These are phyloP conservation scores for Citrullus amarus DNA, from an alignment of 306 rosid species.

Conservation along the genomic window DNA sequence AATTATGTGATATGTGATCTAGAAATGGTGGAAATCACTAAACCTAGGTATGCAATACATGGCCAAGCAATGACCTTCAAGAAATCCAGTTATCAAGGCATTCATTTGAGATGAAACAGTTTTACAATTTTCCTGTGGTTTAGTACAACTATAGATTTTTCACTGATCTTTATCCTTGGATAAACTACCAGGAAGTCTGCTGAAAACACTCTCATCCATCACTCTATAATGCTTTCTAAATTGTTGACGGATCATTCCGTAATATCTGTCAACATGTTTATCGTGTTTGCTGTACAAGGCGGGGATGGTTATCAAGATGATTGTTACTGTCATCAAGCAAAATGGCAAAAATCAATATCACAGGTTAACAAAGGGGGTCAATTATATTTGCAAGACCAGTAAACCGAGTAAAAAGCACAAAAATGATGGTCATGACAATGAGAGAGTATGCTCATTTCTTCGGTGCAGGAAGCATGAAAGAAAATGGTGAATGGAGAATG, in stretches of 20 bases:
- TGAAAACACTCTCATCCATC: conserved; percentile 65
- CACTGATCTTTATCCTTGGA: conserved; percentile 58
- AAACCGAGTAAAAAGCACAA: background rate
- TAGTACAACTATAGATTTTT: background rate
- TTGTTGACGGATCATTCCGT: conserved; percentile 48
- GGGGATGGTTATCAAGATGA: conserved; percentile 53
- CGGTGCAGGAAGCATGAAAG: background rate
- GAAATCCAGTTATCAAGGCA: background rate
- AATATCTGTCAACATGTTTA: conserved; percentile 37
- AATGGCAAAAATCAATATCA: background rate
- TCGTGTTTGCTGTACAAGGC: conserved; percentile 61
- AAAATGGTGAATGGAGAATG: background rate
- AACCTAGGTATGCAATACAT: background rate
- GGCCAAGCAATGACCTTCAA: background rate
- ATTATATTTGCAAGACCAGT: background rate
- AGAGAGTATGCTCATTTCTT: background rate
- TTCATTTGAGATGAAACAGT: background rate
- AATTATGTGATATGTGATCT: background rate
- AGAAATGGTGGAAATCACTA: background rate
- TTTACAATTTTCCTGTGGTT: background rate
- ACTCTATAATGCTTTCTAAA: conserved; percentile 74
- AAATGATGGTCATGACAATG: background rate
- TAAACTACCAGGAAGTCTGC: conserved; percentile 47
- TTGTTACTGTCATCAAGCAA: conserved; percentile 44
- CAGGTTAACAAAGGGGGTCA: background rate